These are phyloP conservation scores for Xylariaceae sp. DNA, from an alignment of 2,329 filamentous ascomycete species.

Conservation along the genomic window DNA sequence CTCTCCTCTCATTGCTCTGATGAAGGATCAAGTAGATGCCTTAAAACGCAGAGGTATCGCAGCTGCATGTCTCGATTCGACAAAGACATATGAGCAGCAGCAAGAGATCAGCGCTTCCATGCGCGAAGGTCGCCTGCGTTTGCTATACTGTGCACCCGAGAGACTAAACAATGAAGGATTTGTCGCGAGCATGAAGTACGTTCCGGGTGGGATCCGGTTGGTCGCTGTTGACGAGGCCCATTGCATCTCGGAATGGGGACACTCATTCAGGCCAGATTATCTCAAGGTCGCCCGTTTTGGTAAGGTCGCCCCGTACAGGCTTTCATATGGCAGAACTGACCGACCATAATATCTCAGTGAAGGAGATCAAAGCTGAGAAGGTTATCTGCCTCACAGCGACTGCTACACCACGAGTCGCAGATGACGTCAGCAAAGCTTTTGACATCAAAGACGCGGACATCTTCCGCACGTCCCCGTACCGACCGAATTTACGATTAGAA, in stretches of 20 bases:
- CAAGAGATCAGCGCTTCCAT: constrained; percentile 32
- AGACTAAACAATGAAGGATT: constrained; percentile 59
- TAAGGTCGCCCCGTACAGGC: too few species aligned
- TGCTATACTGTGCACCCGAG: constrained; percentile 57
- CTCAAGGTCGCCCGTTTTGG: constrained; percentile 47
- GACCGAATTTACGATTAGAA: constrained; percentile 53
- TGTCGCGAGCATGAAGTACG: constrained; percentile 48
- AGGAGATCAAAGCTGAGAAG: constrained; percentile 52
- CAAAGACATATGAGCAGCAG: constrained; percentile 45
- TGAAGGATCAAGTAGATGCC: constrained; percentile 59
- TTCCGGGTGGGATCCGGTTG: constrained; percentile 51
- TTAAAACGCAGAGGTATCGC: constrained; percentile 44
- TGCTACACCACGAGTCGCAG: constrained; percentile 50
- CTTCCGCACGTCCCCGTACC: constrained; percentile 56
- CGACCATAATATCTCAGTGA: constrained; percentile 9
- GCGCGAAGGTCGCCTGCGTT: constrained; percentile 42
- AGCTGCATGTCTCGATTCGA: constrained; percentile 54
- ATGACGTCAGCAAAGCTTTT: constrained; percentile 51
- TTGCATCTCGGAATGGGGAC: constrained; percentile 49
- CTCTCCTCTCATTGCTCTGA: constrained; percentile 52
- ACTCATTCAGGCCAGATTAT: constrained; percentile 25
- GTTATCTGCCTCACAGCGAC: constrained; percentile 59
- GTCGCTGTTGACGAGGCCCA: constrained; percentile 56
- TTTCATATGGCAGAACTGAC: too few species aligned
- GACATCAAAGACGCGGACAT: constrained; percentile 44